phyloP scores from a whole-genome alignment of 129 eudicot species.

The Saussurea involucrata region DNA sequence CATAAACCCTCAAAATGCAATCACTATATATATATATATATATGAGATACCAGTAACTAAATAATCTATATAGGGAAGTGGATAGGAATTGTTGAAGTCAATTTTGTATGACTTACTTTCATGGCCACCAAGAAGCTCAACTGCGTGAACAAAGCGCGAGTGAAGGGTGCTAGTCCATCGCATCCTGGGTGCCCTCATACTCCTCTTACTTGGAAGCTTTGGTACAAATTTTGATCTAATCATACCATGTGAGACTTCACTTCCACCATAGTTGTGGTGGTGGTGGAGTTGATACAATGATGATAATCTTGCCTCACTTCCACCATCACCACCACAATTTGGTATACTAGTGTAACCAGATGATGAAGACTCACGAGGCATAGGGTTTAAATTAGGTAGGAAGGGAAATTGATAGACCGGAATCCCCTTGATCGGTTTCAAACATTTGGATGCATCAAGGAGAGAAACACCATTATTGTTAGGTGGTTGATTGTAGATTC shows the following conservation, averaged over 20 bases:
- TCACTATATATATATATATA: not conserved
- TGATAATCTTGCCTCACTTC: conserved; percentile 14
- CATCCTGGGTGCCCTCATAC: conserved; percentile 73
- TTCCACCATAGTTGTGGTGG: conserved; percentile 24
- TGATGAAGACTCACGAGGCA: conserved; percentile 13
- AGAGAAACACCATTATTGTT: conserved; percentile 16
- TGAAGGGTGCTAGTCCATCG: conserved; percentile 75
- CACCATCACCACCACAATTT: conserved; percentile 22
- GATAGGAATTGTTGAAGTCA: not conserved
- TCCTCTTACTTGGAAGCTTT: conserved; percentile 44
- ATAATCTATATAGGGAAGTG: not conserved
- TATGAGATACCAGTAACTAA: not conserved
- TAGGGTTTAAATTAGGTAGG: conserved; percentile 30
- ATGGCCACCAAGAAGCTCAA: conserved; percentile 83
- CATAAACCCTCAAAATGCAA: not conserved
- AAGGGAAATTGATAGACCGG: conserved; percentile 66
- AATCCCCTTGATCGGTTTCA: conserved; percentile 67
- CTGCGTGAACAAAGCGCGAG: conserved; percentile 65
- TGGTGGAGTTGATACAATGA: conserved; percentile 28
- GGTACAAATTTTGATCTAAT: conserved; percentile 52
- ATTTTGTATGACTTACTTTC: conserved; percentile 37
- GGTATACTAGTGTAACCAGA: conserved; percentile 10
- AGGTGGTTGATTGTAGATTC: conserved; percentile 1
- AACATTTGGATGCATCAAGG: conserved; percentile 26
- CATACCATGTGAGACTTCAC: conserved; percentile 27